Percentiles rank a stretch among this genome's conserved stretches.
Evolutionary conservation across 768 basidiomycete species (phyloP).

Genomic region (Suillus fuscotomentosus): DNA sequence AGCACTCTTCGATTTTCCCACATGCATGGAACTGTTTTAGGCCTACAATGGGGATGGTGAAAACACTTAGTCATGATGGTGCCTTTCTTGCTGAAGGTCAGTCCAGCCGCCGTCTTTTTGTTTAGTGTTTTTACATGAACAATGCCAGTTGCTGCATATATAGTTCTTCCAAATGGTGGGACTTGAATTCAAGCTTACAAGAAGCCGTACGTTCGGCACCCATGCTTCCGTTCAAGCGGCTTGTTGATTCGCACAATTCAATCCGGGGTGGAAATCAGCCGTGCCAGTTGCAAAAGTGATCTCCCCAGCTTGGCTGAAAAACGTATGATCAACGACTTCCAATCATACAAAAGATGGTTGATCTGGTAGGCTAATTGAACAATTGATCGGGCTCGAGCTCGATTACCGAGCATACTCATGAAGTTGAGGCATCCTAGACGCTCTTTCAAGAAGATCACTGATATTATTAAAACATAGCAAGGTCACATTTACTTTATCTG

Average conservation of each 20-base stretch:
- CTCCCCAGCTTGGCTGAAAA: neutral
- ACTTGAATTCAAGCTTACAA: neutral
- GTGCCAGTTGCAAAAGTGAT: neutral
- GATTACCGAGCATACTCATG: no score
- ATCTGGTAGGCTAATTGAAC: neutral
- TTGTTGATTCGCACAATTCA: neutral
- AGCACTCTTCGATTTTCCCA: neutral
- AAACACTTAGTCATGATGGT: neutral
- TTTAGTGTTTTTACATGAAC: neutral
- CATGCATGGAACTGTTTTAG: neutral
- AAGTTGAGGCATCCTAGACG: no score
- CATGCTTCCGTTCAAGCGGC: neutral
- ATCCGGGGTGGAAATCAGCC: neutral
- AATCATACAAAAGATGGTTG: neutral
- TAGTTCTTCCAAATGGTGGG: neutral
- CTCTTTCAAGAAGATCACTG: no score
- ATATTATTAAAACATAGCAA: no score
- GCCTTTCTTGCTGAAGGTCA: neutral
- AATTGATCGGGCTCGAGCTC: neutral
- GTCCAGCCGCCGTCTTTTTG: neutral
- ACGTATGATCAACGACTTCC: neutral
- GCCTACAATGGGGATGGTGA: neutral
- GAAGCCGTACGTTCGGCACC: neutral
- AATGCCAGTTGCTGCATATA: neutral
- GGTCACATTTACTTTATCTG: neutral